phyloP scores from a whole-genome alignment of 441 rosid species.

The Rhodomyrtus psidioides region DNA sequence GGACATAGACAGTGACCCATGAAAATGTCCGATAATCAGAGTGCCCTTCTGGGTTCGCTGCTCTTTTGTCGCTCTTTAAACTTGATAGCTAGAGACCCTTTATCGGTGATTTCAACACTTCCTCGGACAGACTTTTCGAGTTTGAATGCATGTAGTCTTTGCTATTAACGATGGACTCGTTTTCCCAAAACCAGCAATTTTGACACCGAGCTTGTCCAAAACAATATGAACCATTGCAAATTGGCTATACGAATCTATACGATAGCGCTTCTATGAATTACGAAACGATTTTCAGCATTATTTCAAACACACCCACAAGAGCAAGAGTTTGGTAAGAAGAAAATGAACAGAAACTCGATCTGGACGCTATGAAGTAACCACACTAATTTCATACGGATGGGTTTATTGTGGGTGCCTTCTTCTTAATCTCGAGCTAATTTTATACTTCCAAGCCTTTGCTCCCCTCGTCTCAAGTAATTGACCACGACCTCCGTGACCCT shows the following conservation, averaged over 20 bases:
- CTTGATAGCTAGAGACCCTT: not conserved
- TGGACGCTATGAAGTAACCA: not conserved
- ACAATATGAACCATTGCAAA: not conserved
- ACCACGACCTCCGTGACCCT: not conserved
- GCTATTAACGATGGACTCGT: not conserved
- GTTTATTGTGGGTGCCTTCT: not conserved
- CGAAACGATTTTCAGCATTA: not conserved
- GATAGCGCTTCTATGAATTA: not conserved
- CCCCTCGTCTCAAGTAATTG: not conserved
- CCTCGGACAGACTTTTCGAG: not conserved
- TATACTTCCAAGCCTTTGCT: not conserved
- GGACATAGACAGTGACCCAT: not conserved
- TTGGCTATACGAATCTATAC: not conserved
- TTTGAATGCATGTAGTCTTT: not conserved
- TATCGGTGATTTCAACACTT: not conserved
- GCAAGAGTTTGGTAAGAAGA: not conserved
- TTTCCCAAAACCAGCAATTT: not conserved
- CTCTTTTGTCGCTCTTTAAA: not conserved
- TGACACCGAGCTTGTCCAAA: not conserved
- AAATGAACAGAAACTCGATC: not conserved
- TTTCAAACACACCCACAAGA: not conserved
- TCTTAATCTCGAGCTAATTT: not conserved
- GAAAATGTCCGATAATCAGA: not conserved
- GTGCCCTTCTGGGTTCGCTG: not conserved
- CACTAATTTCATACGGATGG: not conserved